Evolutionary conservation across 306 rosid species (phyloP).

Genomic region (Crotalaria pallida): DNA sequence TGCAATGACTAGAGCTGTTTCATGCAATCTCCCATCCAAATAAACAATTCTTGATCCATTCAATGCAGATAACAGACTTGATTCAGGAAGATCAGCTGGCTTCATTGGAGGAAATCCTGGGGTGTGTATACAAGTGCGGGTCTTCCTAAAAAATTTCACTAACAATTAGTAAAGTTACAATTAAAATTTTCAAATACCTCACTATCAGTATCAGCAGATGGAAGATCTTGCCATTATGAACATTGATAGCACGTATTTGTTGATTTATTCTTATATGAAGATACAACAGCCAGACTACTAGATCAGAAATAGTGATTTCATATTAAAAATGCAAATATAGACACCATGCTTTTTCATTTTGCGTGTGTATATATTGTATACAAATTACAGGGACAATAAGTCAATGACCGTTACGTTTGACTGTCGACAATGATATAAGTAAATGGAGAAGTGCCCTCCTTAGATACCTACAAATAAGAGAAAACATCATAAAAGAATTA

Average conservation of each 20-base stretch:
- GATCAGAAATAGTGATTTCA: too few relatives aligned
- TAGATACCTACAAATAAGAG: constrained; percentile 57
- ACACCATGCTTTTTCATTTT: too few relatives aligned
- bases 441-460: constrained; percentile 84
- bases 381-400: neutral
- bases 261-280: neutral
- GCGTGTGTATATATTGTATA: too few relatives aligned
- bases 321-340: too few relatives aligned
- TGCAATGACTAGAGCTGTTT: constrained; percentile 79
- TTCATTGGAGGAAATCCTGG: constrained; percentile 80
- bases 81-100: constrained; percentile 58
- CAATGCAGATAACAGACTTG: constrained; percentile 56
- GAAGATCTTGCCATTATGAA: neutral
- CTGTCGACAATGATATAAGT: constrained; percentile 82
- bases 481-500: neutral
- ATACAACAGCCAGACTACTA: too few relatives aligned
- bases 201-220: neutral
- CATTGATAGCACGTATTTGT: neutral
- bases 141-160: constrained; percentile 45
- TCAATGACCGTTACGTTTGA: constrained; percentile 55
- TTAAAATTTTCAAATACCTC: constrained; percentile 6
- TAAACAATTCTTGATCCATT: constrained; percentile 70
- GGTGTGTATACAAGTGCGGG: constrained; percentile 86
- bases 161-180: constrained; percentile 11
- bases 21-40: constrained; percentile 63